Conservation (phyloP, 176 grass and related monocot species). For the Musa troglodytarum region DNA sequence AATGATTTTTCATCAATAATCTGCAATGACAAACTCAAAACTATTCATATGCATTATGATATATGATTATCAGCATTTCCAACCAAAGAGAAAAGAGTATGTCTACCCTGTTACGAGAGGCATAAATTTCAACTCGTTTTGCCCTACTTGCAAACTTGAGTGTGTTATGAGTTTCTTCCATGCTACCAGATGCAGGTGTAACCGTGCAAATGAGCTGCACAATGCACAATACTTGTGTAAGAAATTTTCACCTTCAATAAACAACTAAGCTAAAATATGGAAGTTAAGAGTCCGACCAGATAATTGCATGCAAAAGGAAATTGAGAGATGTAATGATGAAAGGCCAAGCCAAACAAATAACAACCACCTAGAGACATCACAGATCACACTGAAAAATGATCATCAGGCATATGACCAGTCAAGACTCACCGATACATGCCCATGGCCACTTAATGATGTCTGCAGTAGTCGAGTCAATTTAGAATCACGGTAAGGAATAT, state of each 20-base stretch:
- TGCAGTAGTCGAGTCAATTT: conserved; percentile 92
- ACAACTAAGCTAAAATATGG: conserved; percentile 1
- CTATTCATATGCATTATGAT: background rate
- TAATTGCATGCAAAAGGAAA: conserved; percentile 14
- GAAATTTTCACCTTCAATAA: background rate
- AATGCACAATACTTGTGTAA: background rate
- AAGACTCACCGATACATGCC: conserved; percentile 86
- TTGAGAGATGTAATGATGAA: background rate
- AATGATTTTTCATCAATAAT: conserved; percentile 96
- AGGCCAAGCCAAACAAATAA: background rate
- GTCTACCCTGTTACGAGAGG: conserved; percentile 79
- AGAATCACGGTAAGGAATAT: conserved; percentile 98
- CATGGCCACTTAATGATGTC: conserved; percentile 91
- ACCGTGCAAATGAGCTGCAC: conserved; percentile 96
- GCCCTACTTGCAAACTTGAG: conserved; percentile 99
- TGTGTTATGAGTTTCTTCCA: conserved; percentile 98
- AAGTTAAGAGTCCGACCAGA: background rate
- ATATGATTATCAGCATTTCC: conserved; percentile 3
- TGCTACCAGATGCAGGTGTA: conserved; percentile 91
- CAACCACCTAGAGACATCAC: background rate
- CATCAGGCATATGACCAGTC: background rate
- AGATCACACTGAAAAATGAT: background rate
- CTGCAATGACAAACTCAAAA: conserved; percentile 32
- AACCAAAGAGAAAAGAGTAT: conserved; percentile 10
- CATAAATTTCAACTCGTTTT: conserved; percentile 93